Evolutionary conservation across 495 filamentous ascomycete species (phyloP), one percentile per base, ranked within the genome.

Genomic region (Jackrogersella minutella): DNA sequence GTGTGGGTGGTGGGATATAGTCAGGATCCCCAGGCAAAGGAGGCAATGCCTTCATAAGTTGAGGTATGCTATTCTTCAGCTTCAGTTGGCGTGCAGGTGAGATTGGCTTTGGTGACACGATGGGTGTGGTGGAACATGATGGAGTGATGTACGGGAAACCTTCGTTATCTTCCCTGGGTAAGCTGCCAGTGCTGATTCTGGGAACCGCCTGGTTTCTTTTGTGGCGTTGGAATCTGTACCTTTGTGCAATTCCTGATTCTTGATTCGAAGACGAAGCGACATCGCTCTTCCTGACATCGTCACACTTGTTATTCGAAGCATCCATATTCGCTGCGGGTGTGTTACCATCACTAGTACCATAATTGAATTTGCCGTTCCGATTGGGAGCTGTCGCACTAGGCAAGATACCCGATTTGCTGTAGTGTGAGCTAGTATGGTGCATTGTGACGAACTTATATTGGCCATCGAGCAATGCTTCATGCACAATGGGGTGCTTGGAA

Each of bases 1-100:
- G 49, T n/a, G 64, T 63, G 52, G 68, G 47, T 4, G 69, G 51
- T 5, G 59, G 37, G 19, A 61, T 31, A 54, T 73, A 74, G 16
- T 66, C 58, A n/a, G 70, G 51, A 53, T 67, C 59, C 39, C 70
- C 69, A 14, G 80, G 78, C 26, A 83, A 33, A 17, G 79, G 71
- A n/a, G 81, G 81, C 24, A 83, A 62, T 26, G 79, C 76, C 60
- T 84, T 83, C 80, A 84, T 82, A 36, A 84, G 69, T 58, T 79
- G 77, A 40, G 82, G 80, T 22, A 83, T 73, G 58, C 81, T 84
- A 61, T 80, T 80, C 62, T 81, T 81, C 50, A 82, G 70, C 55
- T 74, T 79, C 37, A 83, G 73, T 64, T 79, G 74, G 31, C 77
- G 74, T 41, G 70, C 77, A 28, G 82, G 78, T 9, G 80, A 83